Percentiles rank a stretch among this genome's conserved stretches.
phyloP scores from a whole-genome alignment of 495 filamentous ascomycete genomes.

The Tuber magnatum region DNA sequence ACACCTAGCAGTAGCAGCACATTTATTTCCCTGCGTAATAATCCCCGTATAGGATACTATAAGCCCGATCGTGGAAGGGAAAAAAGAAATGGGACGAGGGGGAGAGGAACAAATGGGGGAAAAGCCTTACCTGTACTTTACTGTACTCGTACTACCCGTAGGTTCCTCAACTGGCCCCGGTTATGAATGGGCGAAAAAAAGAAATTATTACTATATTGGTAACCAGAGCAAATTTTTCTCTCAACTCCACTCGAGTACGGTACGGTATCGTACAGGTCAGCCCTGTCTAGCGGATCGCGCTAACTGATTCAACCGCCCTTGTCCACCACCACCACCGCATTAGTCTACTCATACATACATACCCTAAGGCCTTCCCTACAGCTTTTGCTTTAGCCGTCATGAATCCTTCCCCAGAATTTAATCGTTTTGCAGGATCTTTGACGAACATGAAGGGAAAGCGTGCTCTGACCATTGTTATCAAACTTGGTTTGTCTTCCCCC shows the following conservation, averaged over 20 bases:
- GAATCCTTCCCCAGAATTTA: constrained; percentile 11
- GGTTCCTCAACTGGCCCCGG: no score
- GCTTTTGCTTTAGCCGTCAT: neutral
- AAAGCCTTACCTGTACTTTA: neutral
- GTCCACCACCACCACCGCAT: neutral
- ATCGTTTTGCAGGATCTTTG: constrained; percentile 15
- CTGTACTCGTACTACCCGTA: no score
- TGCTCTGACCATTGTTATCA: constrained; percentile 75
- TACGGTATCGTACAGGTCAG: neutral
- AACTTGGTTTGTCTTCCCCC: constrained; percentile 60
- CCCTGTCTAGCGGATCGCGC: neutral
- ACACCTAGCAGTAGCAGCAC: no score
- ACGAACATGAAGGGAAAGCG: constrained; percentile 45
- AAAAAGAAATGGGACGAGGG: neutral
- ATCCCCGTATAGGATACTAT: no score
- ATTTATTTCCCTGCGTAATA: neutral
- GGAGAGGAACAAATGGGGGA: no score
- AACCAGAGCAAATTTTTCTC: neutral
- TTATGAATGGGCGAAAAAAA: neutral
- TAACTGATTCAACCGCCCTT: neutral
- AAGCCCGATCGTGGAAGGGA: neutral
- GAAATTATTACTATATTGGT: neutral
- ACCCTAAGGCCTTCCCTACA: constrained; percentile 12
- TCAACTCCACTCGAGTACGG: neutral
- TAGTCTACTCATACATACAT: constrained; percentile 10